phyloP scores from a whole-genome alignment of 2,329 filamentous ascomycete species.

The Metarhizium anisopliae region DNA sequence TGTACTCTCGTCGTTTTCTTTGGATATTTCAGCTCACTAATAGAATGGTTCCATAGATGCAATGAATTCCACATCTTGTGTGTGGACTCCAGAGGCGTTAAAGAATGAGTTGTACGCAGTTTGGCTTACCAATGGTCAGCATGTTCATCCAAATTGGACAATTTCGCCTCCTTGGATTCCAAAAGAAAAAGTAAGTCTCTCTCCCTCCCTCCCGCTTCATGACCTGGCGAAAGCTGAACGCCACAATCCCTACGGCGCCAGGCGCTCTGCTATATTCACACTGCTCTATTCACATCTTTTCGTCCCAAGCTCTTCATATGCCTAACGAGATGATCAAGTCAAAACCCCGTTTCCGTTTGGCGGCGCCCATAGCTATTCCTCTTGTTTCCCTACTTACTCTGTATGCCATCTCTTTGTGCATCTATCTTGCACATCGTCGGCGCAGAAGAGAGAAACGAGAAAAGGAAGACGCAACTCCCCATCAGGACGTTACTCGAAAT shows the following conservation, averaged over 20 bases:
- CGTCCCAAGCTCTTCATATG: background rate
- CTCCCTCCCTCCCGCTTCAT: background rate
- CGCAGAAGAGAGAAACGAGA: conserved; percentile 15
- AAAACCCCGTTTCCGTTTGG: conserved; percentile 14
- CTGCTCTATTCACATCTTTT: background rate
- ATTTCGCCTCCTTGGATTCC: conserved; percentile 23
- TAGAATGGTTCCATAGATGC: conserved; percentile 11
- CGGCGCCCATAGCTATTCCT: conserved; percentile 20
- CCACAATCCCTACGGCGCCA: background rate
- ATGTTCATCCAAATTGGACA: conserved; percentile 17
- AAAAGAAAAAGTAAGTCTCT: conserved; percentile 13
- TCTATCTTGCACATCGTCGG: conserved; percentile 19
- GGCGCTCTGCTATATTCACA: background rate
- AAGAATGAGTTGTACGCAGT: conserved; percentile 19
- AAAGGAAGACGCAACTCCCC: conserved; percentile 6
- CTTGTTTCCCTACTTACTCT: conserved; percentile 20
- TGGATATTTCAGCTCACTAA: conserved; percentile 5
- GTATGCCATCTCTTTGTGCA: conserved; percentile 18
- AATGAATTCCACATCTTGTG: conserved; percentile 15
- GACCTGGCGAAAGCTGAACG: background rate
- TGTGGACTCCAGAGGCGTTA: conserved; percentile 20
- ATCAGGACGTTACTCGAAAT: conserved; percentile 11
- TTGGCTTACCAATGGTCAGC: conserved; percentile 17
- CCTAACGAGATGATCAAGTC: conserved; percentile 12
- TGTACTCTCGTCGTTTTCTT: conserved; percentile 6